Conservation (phyloP, 805 yeast species). For the Kregervanrija delftensis region DNA sequence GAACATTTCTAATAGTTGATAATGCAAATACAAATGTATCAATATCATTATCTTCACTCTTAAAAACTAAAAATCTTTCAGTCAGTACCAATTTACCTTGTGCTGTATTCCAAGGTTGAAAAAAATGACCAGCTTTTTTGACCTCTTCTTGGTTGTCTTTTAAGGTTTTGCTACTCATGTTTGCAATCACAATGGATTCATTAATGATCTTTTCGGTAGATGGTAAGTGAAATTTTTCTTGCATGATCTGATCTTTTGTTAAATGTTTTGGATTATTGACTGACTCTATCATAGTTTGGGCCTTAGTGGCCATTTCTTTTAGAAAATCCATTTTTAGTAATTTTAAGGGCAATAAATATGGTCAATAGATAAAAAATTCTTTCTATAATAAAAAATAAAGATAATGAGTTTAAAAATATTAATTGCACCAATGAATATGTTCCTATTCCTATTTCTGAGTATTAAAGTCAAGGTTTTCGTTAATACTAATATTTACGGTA, state of each 20-base stretch:
- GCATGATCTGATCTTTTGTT: constrained; percentile 64
- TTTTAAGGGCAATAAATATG: too few relatives aligned
- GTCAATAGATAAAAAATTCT: too few relatives aligned
- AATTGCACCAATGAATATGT: too few relatives aligned
- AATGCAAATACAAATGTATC: constrained; percentile 64
- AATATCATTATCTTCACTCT: constrained; percentile 60
- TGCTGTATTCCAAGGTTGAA: constrained; percentile 18
- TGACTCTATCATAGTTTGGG: constrained; percentile 39
- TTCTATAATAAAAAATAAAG: too few relatives aligned
- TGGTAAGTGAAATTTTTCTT: constrained; percentile 65
- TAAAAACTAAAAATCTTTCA: constrained; percentile 67
- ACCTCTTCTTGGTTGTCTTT: too few relatives aligned
- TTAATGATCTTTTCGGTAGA: constrained; percentile 57
- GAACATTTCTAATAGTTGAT: constrained; percentile 76
- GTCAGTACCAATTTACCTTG: constrained; percentile 64
- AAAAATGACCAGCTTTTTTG: constrained; percentile 1
- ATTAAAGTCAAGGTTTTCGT: too few relatives aligned
- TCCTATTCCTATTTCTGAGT: too few relatives aligned
- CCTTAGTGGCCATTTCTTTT: constrained; percentile 40
- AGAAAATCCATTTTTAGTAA: constrained; percentile 39
- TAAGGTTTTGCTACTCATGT: too few relatives aligned
- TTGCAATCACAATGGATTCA: constrained; percentile 32
- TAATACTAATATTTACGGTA: too few relatives aligned
- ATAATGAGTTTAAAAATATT: too few relatives aligned
- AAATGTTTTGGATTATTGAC: constrained; percentile 34